phyloP scores from a whole-genome alignment of 1,284 basidiomycete species.

The Papiliotrema laurentii region DNA sequence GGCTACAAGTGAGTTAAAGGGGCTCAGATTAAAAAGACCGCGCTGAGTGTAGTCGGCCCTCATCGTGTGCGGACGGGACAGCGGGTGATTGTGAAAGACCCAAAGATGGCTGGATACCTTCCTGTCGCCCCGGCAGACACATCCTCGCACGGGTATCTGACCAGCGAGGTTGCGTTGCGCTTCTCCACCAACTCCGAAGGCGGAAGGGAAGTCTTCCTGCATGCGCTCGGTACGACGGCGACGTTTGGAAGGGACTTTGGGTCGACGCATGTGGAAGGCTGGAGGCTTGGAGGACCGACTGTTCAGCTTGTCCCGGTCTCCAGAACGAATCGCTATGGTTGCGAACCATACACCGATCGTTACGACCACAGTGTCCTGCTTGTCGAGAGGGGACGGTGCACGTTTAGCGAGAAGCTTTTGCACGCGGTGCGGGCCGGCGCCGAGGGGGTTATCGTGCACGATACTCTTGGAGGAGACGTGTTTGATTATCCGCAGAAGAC shows the following conservation, averaged over 20 bases:
- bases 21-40: neutral
- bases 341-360: conserved; percentile 3
- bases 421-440: conserved; percentile 63
- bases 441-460: conserved; percentile 67
- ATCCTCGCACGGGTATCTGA: conserved; percentile 5
- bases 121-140: conserved; percentile 51
- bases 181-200: conserved; percentile 13
- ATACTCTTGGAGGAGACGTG: conserved; percentile 39
- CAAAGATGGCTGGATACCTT: conserved; percentile 47
- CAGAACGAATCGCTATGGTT: conserved; percentile 10
- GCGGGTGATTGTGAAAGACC: conserved; percentile 71
- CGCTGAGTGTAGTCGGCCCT: conserved; percentile 63
- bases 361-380: conserved; percentile 16
- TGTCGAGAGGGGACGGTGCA: conserved; percentile 62
- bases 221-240: conserved; percentile 60
- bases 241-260: conserved; percentile 58
- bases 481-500: neutral
- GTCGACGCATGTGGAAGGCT: neutral
- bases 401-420: conserved; percentile 73
- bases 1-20: conserved; percentile 60
- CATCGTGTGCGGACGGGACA: conserved; percentile 74
- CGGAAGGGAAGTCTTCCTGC: conserved; percentile 32
- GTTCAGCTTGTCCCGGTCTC: conserved; percentile 12
- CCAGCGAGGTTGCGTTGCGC: conserved; percentile 27
- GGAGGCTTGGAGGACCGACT: conserved; percentile 10